Base-by-base conservation (phyloP, 495 filamentous ascomycete species). In the Penicillium atrosanguineum region DNA sequence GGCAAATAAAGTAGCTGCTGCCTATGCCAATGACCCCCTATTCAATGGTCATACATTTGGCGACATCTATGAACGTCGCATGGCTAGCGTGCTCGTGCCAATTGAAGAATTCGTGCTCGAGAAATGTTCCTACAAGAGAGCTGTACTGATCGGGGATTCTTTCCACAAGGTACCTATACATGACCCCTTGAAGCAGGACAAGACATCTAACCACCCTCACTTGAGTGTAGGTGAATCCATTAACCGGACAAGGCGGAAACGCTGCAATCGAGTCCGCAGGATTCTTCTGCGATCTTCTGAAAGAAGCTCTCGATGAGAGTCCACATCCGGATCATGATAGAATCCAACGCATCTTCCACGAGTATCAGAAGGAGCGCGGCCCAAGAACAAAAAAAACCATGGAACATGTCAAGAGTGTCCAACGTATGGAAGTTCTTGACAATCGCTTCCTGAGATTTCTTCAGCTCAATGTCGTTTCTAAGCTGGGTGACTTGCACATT, bases 311-410 rank as follows among this genome's bases (percentile, higher is more conserved):
- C 19, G 31, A 46, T 6, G 19, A 47, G 29, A 9, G 20, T 16
- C 6, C 21, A 9, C n/a, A 14, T 14, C 50, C 42, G 3, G 20
- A 16, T 42, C n/a, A 45, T 28, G 41, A 93, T 9, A 18, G 6
- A 26, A 46, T 52, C 40, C 6, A 52, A 18, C 8, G 37, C 12
- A 36, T 57, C 0, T 60, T 64, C 45, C 7, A 36, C 3, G 7
- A 50, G 4, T 44, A 60, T n/a, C 39, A 60, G 21, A 18, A 40
- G 29, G 29, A 50, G 15, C 47, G 54, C 19, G 34, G 20, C 2
- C 44, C 57, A 2, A 20, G 57, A 31, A 44, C 43, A 2, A 41
- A 42, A 26, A 21, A 21, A 0, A 16, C 52, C 7, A 50, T 52
- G 53, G 19, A 58, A 0, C 12, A 6, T 7, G 42, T 50, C 0